Conservation (phyloP, 208 protist species). For the Crithidia fasciculata region DNA sequence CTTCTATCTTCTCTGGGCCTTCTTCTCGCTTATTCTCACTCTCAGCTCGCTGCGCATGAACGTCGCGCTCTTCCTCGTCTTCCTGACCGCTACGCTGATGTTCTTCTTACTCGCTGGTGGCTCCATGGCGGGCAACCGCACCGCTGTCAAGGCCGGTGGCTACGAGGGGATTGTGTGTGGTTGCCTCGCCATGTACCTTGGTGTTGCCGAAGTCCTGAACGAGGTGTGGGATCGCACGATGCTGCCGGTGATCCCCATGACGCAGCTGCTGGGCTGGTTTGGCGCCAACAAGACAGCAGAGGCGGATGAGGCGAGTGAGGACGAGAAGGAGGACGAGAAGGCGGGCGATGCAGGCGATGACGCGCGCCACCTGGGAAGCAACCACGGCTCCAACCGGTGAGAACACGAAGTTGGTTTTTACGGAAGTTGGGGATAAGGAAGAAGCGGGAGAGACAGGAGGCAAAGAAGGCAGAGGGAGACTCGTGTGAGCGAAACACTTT, state of each 20-base stretch:
- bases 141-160: slow-evolving; percentile 29
- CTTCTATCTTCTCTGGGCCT: slow-evolving; percentile 21
- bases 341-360: not conserved
- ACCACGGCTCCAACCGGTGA: too few relatives aligned
- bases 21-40: slow-evolving; percentile 24
- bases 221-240: slow-evolving; percentile 39
- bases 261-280: slow-evolving; percentile 19
- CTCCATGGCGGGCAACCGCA: slow-evolving; percentile 17
- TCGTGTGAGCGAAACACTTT: too few relatives aligned
- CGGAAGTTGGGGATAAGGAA: too few relatives aligned
- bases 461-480: too few relatives aligned
- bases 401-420: too few relatives aligned
- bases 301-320: not conserved
- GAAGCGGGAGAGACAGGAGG: too few relatives aligned
- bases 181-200: slow-evolving; percentile 45
- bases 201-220: slow-evolving; percentile 44
- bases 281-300: slow-evolving; percentile 3
- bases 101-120: slow-evolving; percentile 22
- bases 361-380: too few relatives aligned
- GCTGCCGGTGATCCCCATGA: slow-evolving; percentile 36
- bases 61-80: slow-evolving; percentile 27
- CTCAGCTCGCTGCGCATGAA: slow-evolving; percentile 23
- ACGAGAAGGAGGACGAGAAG: slow-evolving; percentile 4
- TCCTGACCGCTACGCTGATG: slow-evolving; percentile 25
- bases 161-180: slow-evolving; percentile 55